Base-by-base conservation (phyloP, 345 rosid genomes). In the Rhodamnia argentea region DNA sequence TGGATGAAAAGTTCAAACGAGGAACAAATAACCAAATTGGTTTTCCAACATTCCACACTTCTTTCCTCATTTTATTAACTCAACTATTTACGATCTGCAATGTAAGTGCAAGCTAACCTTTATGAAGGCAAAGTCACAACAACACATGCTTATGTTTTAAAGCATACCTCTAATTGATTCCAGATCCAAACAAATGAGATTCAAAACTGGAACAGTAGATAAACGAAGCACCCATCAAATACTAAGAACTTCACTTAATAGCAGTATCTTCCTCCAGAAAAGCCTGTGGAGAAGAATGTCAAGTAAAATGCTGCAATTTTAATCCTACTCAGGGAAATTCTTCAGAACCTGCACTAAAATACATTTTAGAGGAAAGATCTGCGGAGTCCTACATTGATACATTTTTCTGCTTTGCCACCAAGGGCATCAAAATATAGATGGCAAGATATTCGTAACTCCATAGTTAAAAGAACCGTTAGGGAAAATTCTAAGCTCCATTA, bases 211-310 rank as follows among this genome's bases (percentile, higher is more conserved):
- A 96, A 94, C 93, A 89, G 92, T 89, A 92, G 95, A 90, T 92
- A 90, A 90, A 94, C 44, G 92, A 90, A 76, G 90, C 94, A 90
- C 87, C 92, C 92, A 93, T 92, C 95, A 94, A 88, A 91, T 90
- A 91, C 92, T 52, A 91, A 94, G 91, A 94, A 91, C 92, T 90
- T 89, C 92, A 90, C 90, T 84, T 90, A 94, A 70, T 89, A 95
- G 94, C 95, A 93, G 92, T 93, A 92, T 93, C 99, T 92, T 92
- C 98, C 98, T 91, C 93, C 94, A 90, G 95, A 90, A 86, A 92
- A 92, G 90, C 98, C 96, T 92, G 98, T 92, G 93, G 94, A 95
- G 90, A 91, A 93, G 91, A 93, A 91, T 88, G 94, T 91, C 93
- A 92, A 88, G 92, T 88, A 94, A 93, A 91, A 92, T 90, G 93